Evolutionary conservation across 2,329 filamentous ascomycete genomes (phyloP).

Genomic region (Ascochyta koolunga): DNA sequence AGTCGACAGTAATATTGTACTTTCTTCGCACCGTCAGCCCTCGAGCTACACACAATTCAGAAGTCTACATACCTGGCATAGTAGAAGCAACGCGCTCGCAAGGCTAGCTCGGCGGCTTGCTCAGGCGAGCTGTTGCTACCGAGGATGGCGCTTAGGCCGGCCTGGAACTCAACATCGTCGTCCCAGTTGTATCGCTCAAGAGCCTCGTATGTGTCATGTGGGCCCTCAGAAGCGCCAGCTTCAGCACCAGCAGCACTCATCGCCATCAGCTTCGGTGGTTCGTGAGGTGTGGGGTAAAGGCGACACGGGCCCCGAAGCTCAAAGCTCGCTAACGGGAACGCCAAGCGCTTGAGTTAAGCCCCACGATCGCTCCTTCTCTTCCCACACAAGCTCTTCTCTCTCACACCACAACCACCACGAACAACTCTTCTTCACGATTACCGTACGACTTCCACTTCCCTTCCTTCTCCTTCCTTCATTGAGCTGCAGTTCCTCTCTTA

Average conservation of each 20-base stretch:
- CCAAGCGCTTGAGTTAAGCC: constrained; percentile 27
- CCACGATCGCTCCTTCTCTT: constrained; percentile 23
- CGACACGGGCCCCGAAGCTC: constrained; percentile 14
- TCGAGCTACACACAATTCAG: neutral
- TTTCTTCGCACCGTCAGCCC: constrained; percentile 37
- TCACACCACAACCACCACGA: constrained; percentile 21
- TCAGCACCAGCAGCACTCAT: constrained; percentile 15
- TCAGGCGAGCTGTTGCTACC: constrained; percentile 62
- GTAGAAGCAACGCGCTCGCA: constrained; percentile 74
- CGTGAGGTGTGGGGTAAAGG: constrained; percentile 31
- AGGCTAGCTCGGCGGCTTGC: constrained; percentile 62
- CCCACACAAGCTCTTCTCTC: constrained; percentile 23
- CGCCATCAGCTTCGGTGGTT: constrained; percentile 9
- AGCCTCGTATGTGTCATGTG: constrained; percentile 59
- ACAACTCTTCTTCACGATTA: constrained; percentile 21
- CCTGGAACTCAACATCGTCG: constrained; percentile 71
- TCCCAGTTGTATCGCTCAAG: constrained; percentile 72
- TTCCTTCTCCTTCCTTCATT: constrained; percentile 30
- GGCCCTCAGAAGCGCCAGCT: constrained; percentile 26
- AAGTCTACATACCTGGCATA: constrained; percentile 56
- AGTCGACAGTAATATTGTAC: constrained; percentile 63
- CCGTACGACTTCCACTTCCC: constrained; percentile 18
- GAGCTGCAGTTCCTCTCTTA: constrained; percentile 29
- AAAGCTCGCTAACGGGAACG: constrained; percentile 20
- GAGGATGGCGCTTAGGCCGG: constrained; percentile 69